phyloP scores from a whole-genome alignment of 73 alveolate species.

The Diophrys appendiculata region DNA sequence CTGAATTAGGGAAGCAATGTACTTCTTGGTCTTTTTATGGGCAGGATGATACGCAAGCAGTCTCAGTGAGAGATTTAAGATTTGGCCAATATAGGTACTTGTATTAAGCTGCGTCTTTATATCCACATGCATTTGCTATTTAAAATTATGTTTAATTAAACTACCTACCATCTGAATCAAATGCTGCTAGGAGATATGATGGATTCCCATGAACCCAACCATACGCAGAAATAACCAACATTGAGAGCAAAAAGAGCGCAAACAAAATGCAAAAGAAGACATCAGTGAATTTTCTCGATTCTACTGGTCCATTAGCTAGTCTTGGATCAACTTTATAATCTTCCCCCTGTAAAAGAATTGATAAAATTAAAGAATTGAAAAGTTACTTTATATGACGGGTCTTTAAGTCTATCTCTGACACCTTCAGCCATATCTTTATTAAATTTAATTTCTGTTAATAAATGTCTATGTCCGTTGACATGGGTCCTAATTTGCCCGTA shows the following conservation, averaged over 20 bases:
- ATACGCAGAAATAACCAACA: slow-evolving; percentile 76
- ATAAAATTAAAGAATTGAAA: too few relatives aligned
- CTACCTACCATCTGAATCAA: slow-evolving; percentile 59
- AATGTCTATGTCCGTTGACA: too few relatives aligned
- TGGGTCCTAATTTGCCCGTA: too few relatives aligned
- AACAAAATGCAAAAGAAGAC: slow-evolving; percentile 84
- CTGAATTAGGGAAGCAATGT: not conserved
- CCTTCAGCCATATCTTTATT: too few relatives aligned
- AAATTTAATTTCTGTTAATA: too few relatives aligned
- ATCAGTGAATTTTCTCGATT: slow-evolving; percentile 91
- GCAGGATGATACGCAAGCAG: not conserved
- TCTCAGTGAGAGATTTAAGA: not conserved
- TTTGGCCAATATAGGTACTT: not conserved
- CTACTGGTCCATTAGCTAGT: slow-evolving; percentile 91
- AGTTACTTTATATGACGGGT: too few relatives aligned
- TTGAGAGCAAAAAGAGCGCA: slow-evolving; percentile 76
- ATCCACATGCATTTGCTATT: slow-evolving; percentile 33
- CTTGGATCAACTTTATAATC: slow-evolving; percentile 21
- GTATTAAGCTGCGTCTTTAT: not conserved
- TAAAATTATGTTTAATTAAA: too few relatives aligned
- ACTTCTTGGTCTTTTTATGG: not conserved
- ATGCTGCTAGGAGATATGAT: slow-evolving; percentile 41
- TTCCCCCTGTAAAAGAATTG: too few relatives aligned
- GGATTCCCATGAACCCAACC: slow-evolving; percentile 93
- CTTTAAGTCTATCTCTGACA: too few relatives aligned